Evolutionary conservation across 345 rosid genomes (phyloP).

Genomic region (Anacardium occidentale): DNA sequence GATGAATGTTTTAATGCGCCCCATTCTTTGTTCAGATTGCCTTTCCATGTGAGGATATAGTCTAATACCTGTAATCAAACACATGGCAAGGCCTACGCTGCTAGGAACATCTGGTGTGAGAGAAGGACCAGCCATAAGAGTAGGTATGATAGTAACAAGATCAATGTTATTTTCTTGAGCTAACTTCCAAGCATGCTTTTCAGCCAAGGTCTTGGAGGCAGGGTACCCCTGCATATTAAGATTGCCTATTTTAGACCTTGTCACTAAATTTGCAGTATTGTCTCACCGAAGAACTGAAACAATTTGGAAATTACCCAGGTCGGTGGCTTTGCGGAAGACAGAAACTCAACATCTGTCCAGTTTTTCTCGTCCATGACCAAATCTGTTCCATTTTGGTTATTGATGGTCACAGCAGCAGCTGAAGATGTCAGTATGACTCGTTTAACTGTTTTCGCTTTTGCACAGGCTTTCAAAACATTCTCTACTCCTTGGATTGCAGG

Average conservation of each 20-base stretch:
- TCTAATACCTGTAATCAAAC: slow-evolving; percentile 58
- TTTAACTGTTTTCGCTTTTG: slow-evolving; percentile 59
- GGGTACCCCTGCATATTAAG: slow-evolving; percentile 63
- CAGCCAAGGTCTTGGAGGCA: slow-evolving; percentile 70
- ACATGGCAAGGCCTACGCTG: slow-evolving; percentile 52
- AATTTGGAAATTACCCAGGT: slow-evolving; percentile 61
- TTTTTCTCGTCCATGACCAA: slow-evolving; percentile 62
- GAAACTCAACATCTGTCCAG: slow-evolving; percentile 76
- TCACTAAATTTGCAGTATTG: background rate
- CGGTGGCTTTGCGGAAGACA: slow-evolving; percentile 65
- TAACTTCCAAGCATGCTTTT: slow-evolving; percentile 68
- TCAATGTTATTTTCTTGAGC: slow-evolving; percentile 66
- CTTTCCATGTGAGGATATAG: background rate
- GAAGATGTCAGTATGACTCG: slow-evolving; percentile 87
- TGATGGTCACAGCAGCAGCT: slow-evolving; percentile 75
- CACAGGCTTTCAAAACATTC: slow-evolving; percentile 74
- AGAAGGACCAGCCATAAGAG: slow-evolving; percentile 65
- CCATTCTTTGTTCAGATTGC: background rate
- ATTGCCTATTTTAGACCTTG: background rate
- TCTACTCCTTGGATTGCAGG: slow-evolving; percentile 80
- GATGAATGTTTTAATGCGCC: background rate
- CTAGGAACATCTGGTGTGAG: slow-evolving; percentile 55
- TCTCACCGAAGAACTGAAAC: background rate
- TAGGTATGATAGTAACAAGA: slow-evolving; percentile 69
- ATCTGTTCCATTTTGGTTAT: slow-evolving; percentile 54